Evolutionary conservation across 768 basidiomycete genomes (phyloP), one percentile per base, ranked within the genome.

Genomic region (Lentinus brumalis): DNA sequence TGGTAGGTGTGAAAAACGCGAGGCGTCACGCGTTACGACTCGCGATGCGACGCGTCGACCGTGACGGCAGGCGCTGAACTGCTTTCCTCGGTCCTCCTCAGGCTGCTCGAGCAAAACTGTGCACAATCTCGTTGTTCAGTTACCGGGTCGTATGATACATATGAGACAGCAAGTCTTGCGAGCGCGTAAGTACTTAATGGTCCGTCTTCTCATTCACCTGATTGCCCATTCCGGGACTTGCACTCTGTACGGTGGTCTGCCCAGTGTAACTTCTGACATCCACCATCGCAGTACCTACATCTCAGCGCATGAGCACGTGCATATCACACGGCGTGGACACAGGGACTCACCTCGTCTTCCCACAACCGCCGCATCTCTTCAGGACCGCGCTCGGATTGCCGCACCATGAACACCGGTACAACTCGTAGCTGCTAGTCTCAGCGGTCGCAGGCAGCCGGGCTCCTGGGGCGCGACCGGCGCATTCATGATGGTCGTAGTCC

Each of bases 381-480:
- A 86, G 69, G 6, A 77, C 76, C 0, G 83, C 85, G 50, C 83
- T 87, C 8, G 86, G 86, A 58, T 87, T 88, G 5, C 81, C 77
- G 61, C 87, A 88, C 78, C 81, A 85, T 26, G 86, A 85, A 65
- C 88, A 89, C 21, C 78, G 72, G 71, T 85, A 88, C 44, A 89
- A 71, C 39, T 71, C 77, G 8, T 85, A 80, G 18, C 74, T 73
- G 49, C 84, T 83, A n/a, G 71, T 69, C 10, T 49, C 46, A 1
- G 10, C 46, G 14, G 3, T 49, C 7, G 26, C 5, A 14, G 18
- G 11, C 1, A 9, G 3, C 46, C 14, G 21, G 5, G 46, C 6
- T 26, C 57, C 77, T 81, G 63, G 84, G 75, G 64, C 75, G 78
- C 7, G 81, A 78, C 51, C 80, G 78, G 10, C 71, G 32, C 76